These are phyloP conservation scores for Eucalyptus leucophloia DNA, from an alignment of 345 rosid genomes.

Conservation along the genomic window DNA sequence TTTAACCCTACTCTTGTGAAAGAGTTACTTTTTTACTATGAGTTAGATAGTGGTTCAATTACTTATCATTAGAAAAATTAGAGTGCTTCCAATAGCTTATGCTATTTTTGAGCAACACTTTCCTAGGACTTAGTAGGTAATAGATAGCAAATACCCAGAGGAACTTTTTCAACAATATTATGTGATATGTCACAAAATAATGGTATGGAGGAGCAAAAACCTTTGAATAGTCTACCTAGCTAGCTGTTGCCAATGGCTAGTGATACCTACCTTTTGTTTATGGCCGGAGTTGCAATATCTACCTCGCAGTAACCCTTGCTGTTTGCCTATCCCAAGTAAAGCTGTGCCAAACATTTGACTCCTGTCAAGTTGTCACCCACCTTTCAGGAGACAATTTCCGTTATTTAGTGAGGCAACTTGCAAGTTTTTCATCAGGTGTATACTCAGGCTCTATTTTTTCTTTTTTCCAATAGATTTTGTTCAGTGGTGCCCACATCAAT, in stretches of 20 bases:
- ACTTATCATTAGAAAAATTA: not conserved
- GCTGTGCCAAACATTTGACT: not conserved
- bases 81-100: not conserved
- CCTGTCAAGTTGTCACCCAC: not conserved
- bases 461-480: not conserved
- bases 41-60: not conserved
- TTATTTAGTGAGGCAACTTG: not conserved
- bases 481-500: not conserved
- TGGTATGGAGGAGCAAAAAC: not conserved
- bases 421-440: not conserved
- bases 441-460: not conserved
- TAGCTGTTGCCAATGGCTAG: not conserved
- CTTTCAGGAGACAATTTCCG: not conserved
- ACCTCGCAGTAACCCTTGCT: not conserved
- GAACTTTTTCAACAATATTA: not conserved
- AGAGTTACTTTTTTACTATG: not conserved
- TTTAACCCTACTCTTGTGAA: not conserved
- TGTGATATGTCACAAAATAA: not conserved
- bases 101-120: not conserved
- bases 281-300: not conserved
- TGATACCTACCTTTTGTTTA: not conserved
- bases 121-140: not conserved
- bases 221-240: not conserved
- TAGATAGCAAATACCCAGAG: not conserved
- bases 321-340: not conserved